Percentiles rank a stretch among this genome's conserved stretches.
Evolutionary conservation across 352 stramenopile genomes (phyloP).

Genomic region (Plasmopara halstedii): DNA sequence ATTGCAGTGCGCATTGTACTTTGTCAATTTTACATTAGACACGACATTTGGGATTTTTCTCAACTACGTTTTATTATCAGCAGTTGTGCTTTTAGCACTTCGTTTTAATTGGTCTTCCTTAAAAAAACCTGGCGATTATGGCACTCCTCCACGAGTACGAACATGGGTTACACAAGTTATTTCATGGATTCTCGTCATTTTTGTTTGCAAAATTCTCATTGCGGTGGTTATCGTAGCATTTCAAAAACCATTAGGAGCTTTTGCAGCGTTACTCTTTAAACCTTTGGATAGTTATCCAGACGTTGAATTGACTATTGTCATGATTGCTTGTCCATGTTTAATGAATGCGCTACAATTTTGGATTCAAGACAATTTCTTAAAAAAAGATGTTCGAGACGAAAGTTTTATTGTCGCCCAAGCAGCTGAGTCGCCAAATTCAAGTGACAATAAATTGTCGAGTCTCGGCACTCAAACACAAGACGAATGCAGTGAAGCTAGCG

Average conservation of each 20-base stretch:
- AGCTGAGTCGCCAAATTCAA: constrained; percentile 18
- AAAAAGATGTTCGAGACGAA: constrained; percentile 68
- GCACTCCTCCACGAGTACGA: constrained; percentile 49
- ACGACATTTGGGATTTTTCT: constrained; percentile 79
- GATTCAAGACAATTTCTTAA: constrained; percentile 87
- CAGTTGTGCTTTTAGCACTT: constrained; percentile 40
- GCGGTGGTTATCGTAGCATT: constrained; percentile 63
- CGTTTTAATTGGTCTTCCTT: constrained; percentile 54
- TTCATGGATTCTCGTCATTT: constrained; percentile 80
- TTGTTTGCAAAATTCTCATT: constrained; percentile 71
- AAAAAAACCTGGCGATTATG: constrained; percentile 70
- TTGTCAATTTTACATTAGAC: constrained; percentile 86
- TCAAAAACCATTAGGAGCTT: constrained; percentile 47
- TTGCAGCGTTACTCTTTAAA: constrained; percentile 62
- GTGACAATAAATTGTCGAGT: constrained; percentile 12
- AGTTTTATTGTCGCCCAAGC: constrained; percentile 41
- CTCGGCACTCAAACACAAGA: constrained; percentile 28
- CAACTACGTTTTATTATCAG: constrained; percentile 74
- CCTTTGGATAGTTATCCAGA: constrained; percentile 56
- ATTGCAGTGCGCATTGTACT: constrained; percentile 77
- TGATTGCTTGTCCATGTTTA: constrained; percentile 82
- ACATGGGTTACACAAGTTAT: constrained; percentile 70
- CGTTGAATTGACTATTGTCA: constrained; percentile 76
- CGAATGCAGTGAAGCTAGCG: constrained; percentile 15
- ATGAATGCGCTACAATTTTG: constrained; percentile 88